These are phyloP conservation scores for Xylaria sp. DNA, from an alignment of 2,329 filamentous ascomycete genomes.

Conservation along the genomic window DNA sequence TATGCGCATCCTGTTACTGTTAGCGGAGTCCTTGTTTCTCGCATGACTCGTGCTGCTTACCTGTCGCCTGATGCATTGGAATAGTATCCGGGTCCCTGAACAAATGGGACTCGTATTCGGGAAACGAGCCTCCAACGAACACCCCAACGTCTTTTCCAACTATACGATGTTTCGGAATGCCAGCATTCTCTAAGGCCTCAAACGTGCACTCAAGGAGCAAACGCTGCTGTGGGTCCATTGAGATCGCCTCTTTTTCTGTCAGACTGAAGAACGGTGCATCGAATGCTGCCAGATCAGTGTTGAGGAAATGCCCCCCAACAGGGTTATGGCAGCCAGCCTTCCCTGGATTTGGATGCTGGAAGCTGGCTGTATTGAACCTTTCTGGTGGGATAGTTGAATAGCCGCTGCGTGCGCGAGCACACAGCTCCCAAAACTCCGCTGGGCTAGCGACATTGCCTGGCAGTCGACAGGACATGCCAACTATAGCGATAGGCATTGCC, in stretches of 20 bases:
- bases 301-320: constrained; percentile 47
- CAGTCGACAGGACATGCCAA: constrained; percentile 46
- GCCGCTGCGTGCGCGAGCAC: constrained; percentile 44
- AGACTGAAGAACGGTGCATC: constrained; percentile 60
- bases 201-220: constrained; percentile 59
- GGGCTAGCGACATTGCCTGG: constrained; percentile 44
- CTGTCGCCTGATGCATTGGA: constrained; percentile 59
- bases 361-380: constrained; percentile 51
- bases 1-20: constrained; percentile 50
- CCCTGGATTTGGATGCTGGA: constrained; percentile 44
- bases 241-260: constrained; percentile 54
- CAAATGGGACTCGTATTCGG: constrained; percentile 55
- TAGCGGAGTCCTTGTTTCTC: constrained; percentile 16
- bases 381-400: constrained; percentile 46
- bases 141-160: constrained; percentile 56
- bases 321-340: constrained; percentile 45
- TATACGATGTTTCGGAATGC: constrained; percentile 53
- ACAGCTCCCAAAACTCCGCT: constrained; percentile 48
- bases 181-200: constrained; percentile 60
- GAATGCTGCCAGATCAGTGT: constrained; percentile 53
- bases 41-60: constrained; percentile 38
- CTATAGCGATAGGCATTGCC: constrained; percentile 42
- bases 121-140: constrained; percentile 54
- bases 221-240: constrained; percentile 62
- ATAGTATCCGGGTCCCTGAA: constrained; percentile 53